Percentiles rank a stretch among this genome's conserved stretches.
phyloP scores from a whole-genome alignment of 78 protist genomes.

The Protostelium mycophagum region DNA sequence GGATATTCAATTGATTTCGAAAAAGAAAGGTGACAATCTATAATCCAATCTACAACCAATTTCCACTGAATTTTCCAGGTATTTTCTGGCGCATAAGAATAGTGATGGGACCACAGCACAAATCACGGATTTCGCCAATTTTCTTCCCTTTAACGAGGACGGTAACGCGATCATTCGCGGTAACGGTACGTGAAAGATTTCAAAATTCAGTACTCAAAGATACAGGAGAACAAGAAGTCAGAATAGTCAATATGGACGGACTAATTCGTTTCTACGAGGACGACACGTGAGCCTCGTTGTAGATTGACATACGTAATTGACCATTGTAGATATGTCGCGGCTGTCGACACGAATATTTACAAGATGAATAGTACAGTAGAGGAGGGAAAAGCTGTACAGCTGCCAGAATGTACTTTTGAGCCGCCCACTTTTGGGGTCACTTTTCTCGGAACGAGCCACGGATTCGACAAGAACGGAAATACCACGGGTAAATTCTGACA shows the following conservation, averaged over 20 bases:
- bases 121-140: not conserved
- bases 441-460: conserved; percentile 64
- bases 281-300: not conserved
- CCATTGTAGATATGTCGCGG: not conserved
- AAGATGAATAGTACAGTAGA: not conserved
- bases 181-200: not conserved
- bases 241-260: not conserved
- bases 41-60: too few relatives aligned
- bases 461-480: conserved; percentile 48
- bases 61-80: too few relatives aligned
- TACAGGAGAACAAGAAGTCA: not conserved
- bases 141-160: not conserved
- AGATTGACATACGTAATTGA: not conserved
- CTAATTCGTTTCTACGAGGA: not conserved
- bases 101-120: not conserved
- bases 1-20: conserved; percentile 29
- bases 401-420: conserved; percentile 12
- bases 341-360: not conserved
- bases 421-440: conserved; percentile 75
- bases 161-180: not conserved
- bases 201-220: not conserved
- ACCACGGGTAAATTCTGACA: conserved; percentile 72
- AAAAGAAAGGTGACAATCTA: not conserved
- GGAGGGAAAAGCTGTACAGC: not conserved
- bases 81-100: not conserved